These are phyloP conservation scores for Lactarius hengduanensis DNA, from an alignment of 768 basidiomycete genomes.

Conservation along the genomic window DNA sequence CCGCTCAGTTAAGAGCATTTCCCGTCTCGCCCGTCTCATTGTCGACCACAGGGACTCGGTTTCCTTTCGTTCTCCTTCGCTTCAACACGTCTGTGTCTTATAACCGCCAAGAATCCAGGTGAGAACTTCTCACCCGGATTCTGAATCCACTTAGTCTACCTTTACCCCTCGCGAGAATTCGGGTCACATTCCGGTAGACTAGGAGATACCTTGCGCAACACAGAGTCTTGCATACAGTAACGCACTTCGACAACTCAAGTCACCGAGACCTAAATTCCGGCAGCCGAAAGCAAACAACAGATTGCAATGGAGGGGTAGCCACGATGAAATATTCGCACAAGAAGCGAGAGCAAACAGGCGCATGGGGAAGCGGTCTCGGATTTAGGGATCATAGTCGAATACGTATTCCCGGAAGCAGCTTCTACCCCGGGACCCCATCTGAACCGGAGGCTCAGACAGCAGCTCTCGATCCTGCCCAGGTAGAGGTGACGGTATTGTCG, in stretches of 20 bases:
- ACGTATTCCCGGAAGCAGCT: neutral
- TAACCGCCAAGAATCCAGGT: constrained; percentile 15
- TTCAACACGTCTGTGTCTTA: neutral
- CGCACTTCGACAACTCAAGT: no score
- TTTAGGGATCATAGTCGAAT: neutral
- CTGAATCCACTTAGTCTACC: constrained; percentile 46
- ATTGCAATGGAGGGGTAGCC: no score
- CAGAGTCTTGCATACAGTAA: no score
- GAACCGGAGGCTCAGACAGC: neutral
- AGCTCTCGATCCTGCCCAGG: no score
- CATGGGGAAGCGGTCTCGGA: neutral
- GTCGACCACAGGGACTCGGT: neutral
- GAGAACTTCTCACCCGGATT: no score
- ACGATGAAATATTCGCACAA: neutral
- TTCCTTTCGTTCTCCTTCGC: neutral
- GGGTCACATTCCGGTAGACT: no score
- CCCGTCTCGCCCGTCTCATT: no score
- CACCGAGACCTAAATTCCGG: no score
- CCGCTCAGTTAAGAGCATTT: no score
- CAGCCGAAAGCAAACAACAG: no score
- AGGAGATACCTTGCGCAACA: constrained; percentile 12
- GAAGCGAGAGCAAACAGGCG: neutral
- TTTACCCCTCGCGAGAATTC: constrained; percentile 46
- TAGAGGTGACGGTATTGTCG: no score
- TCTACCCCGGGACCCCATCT: neutral